These are phyloP conservation scores for Clarireedia hainanense DNA, from an alignment of 2,329 filamentous ascomycete genomes.

Conservation along the genomic window DNA sequence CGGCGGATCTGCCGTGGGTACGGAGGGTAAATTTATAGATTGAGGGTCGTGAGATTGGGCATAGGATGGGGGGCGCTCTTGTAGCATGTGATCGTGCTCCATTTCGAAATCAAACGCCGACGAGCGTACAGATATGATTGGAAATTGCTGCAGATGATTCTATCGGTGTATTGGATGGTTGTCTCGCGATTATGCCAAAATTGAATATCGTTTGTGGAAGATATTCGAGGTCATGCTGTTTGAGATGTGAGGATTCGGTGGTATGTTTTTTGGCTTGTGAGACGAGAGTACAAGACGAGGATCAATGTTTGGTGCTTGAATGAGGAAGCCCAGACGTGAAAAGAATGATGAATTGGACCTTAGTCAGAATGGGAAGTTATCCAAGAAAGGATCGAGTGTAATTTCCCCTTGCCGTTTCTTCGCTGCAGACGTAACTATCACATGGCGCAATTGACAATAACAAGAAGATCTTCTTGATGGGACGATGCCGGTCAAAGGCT, in stretches of 20 bases:
- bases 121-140: slow-evolving; percentile 1
- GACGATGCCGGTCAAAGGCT: background rate
- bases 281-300: background rate
- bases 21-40: slow-evolving; percentile 22
- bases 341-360: background rate
- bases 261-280: slow-evolving; percentile 5
- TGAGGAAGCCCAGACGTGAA: too few relatives aligned
- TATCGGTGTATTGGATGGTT: background rate
- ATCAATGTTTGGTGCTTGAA: background rate
- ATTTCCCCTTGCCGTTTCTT: background rate
- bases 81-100: slow-evolving; percentile 29
- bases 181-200: background rate
- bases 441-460: background rate
- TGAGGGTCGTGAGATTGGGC: slow-evolving; percentile 26
- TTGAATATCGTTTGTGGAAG: background rate
- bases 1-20: slow-evolving; percentile 23
- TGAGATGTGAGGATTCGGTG: background rate
- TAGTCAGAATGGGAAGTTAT: background rate
- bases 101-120: slow-evolving; percentile 21
- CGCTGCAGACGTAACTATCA: background rate
- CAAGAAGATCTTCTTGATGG: background rate
- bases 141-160: background rate
- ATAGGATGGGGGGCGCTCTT: slow-evolving; percentile 25
- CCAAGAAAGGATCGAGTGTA: background rate
- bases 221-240: background rate